These are phyloP conservation scores for Aspergillus pseudoviridinutans DNA, from an alignment of 2,329 filamentous ascomycete species.

Conservation along the genomic window DNA sequence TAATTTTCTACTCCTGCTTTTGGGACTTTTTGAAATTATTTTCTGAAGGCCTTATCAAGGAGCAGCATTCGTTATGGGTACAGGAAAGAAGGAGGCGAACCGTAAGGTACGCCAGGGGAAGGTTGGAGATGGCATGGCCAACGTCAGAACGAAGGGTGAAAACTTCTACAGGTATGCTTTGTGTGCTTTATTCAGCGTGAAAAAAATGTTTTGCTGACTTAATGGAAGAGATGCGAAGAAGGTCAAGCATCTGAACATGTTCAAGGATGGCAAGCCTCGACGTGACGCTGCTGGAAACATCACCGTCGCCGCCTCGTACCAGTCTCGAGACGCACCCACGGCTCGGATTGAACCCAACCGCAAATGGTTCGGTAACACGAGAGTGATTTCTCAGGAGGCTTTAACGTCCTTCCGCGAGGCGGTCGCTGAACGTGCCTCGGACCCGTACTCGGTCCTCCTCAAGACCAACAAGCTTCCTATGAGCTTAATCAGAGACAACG, in stretches of 20 bases:
- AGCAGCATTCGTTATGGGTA: slow-evolving; percentile 62
- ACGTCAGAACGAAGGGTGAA: slow-evolving; percentile 92
- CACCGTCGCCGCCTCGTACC: slow-evolving; percentile 76
- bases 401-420: slow-evolving; percentile 83
- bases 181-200: not conserved
- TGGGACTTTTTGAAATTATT: slow-evolving; percentile 26
- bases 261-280: slow-evolving; percentile 79
- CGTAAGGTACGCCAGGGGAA: slow-evolving; percentile 83
- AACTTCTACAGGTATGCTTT: slow-evolving; percentile 84
- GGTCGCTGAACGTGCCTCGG: slow-evolving; percentile 81
- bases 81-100: slow-evolving; percentile 83
- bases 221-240: slow-evolving; percentile 66
- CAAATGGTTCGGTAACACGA: slow-evolving; percentile 96
- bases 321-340: slow-evolving; percentile 74
- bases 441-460: slow-evolving; percentile 91
- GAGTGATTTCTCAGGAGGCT: slow-evolving; percentile 84
- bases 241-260: slow-evolving; percentile 82
- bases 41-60: slow-evolving; percentile 14
- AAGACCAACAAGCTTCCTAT: slow-evolving; percentile 97
- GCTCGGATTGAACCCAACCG: slow-evolving; percentile 93
- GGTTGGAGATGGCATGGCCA: slow-evolving; percentile 78
- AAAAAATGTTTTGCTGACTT: slow-evolving; percentile 8
- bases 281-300: slow-evolving; percentile 81
- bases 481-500: slow-evolving; percentile 79
- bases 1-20: slow-evolving; percentile 23